Base-by-base conservation (phyloP, 1,284 basidiomycete species). In the Leucoagaricus sp. region DNA sequence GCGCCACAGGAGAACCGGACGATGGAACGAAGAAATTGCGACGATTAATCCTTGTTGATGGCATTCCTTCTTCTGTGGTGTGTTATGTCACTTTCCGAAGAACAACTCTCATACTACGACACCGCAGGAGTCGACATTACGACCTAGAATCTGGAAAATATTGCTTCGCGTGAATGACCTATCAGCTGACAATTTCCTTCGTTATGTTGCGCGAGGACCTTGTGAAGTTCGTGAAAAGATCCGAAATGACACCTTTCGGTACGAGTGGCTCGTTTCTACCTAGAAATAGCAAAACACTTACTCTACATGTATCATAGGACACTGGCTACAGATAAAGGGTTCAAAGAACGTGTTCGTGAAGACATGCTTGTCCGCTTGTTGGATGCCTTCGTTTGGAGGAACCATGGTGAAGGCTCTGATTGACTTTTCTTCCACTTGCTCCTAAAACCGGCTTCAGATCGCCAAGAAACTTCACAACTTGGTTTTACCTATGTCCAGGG, bases 361-460 rank as follows among this genome's bases (percentile, higher is more conserved):
- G 94, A 96, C 64, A 96, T 96, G 91, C 83, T 98, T n/a, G 89
- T 98, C 58, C 84, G 96, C 25, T 74, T 98, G 13, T 76, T 99
- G 25, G 96, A 99, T 68, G 96, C 96, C 0, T 98, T 98, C 70
- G 96, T 97, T 2, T 99, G 96, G 96, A 81, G 91, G 63, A 93
- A 91, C 73, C 81, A 91, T 63, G 91, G 93, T 91, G 57, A 45
- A 77, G 63, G 25, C 15, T 9, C 42, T 33, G 19, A 25, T 29
- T 21, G 21, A 19, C 15, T 4, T 41, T 21, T 6, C 12, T 10
- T 25, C 26, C 29, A 8, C 12, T 41, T 23, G 31, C 29, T 25
- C 41, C 41, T 25, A 9, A 45, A 25, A 12, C 19, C 34, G 25
- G 47, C 17, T 47, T 12, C 63, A 91, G 89, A 91, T 66, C 78